Evolutionary conservation across 2,329 filamentous ascomycete genomes (phyloP).

Genomic region (Sporothrix schenckii): DNA sequence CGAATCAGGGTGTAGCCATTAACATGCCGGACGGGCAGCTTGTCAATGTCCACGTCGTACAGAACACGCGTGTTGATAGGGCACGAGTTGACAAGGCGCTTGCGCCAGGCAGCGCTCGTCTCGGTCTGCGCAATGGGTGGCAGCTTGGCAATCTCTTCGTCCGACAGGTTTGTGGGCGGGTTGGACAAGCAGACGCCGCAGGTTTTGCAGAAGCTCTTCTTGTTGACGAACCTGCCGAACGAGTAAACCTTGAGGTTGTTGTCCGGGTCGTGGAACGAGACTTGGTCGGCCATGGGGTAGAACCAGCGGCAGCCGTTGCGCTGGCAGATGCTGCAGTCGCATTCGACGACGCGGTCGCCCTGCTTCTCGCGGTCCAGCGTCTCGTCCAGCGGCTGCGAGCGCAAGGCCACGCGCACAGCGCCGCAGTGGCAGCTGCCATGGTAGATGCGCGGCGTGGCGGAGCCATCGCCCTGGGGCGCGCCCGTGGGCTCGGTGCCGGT

Average conservation of each 20-base stretch:
- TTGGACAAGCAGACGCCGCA: constrained; percentile 53
- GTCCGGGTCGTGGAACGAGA: constrained; percentile 48
- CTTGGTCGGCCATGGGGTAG: constrained; percentile 47
- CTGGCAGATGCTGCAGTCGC: constrained; percentile 57
- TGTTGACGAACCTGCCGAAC: constrained; percentile 42
- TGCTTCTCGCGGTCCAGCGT: constrained; percentile 35
- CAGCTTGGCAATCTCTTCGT: constrained; percentile 45
- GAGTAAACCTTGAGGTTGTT: constrained; percentile 48
- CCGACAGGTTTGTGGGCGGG: constrained; percentile 39
- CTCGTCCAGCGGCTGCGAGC: constrained; percentile 47
- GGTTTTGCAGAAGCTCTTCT: constrained; percentile 53
- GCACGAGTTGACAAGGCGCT: constrained; percentile 31
- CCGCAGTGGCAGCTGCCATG: constrained; percentile 60
- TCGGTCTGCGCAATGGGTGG: constrained; percentile 37
- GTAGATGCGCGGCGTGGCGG: constrained; percentile 46
- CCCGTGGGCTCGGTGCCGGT: constrained; percentile 48
- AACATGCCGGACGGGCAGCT: constrained; percentile 35
- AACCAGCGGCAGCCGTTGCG: constrained; percentile 52
- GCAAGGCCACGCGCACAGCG: constrained; percentile 50
- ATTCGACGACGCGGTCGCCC: constrained; percentile 44
- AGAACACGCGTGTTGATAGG: constrained; percentile 49
- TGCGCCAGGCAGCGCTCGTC: constrained; percentile 31
- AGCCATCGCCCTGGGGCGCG: constrained; percentile 40
- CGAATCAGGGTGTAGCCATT: constrained; percentile 41
- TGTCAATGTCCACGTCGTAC: constrained; percentile 45